phyloP scores from a whole-genome alignment of 1,284 basidiomycete genomes.

The Microbotryum lychnidis-dioicae region DNA sequence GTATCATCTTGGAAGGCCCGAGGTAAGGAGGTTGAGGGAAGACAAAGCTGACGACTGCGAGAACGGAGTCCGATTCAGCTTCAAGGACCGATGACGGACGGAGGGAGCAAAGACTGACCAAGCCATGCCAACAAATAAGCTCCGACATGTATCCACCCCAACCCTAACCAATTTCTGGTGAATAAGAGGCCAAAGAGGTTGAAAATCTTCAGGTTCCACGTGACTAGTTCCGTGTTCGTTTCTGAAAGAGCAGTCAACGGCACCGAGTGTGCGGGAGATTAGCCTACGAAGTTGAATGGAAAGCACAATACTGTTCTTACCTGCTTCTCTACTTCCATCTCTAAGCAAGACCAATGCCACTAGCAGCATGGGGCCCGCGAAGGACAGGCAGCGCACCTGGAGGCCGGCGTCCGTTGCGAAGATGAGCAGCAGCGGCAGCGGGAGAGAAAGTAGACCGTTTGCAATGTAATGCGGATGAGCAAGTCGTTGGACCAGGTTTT shows the following conservation, averaged over 20 bases:
- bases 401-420: neutral
- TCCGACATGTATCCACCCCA: neutral
- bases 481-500: slow-evolving; percentile 1
- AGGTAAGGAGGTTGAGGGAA: slow-evolving; percentile 26
- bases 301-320: neutral
- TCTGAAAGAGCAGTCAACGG: neutral
- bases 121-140: slow-evolving; percentile 14
- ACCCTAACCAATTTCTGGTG: neutral
- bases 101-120: slow-evolving; percentile 3
- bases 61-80: neutral
- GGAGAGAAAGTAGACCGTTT: slow-evolving; percentile 17
- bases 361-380: slow-evolving; percentile 3
- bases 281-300: neutral
- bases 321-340: neutral
- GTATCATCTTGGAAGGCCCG: slow-evolving; percentile 4
- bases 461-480: slow-evolving; percentile 20
- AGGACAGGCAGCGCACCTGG: neutral
- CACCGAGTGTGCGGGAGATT: slow-evolving; percentile 1
- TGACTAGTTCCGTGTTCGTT: slow-evolving; percentile 7
- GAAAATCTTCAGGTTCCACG: slow-evolving; percentile 16
- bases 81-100: too few species aligned
- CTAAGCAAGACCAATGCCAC: neutral
- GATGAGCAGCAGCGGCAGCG: slow-evolving; percentile 13
- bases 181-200: slow-evolving; percentile 20
- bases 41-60: slow-evolving; percentile 14